Evolutionary conservation across 768 basidiomycete genomes (phyloP), one percentile per base, ranked within the genome.

Genomic region (Boletus eberwhitei): DNA sequence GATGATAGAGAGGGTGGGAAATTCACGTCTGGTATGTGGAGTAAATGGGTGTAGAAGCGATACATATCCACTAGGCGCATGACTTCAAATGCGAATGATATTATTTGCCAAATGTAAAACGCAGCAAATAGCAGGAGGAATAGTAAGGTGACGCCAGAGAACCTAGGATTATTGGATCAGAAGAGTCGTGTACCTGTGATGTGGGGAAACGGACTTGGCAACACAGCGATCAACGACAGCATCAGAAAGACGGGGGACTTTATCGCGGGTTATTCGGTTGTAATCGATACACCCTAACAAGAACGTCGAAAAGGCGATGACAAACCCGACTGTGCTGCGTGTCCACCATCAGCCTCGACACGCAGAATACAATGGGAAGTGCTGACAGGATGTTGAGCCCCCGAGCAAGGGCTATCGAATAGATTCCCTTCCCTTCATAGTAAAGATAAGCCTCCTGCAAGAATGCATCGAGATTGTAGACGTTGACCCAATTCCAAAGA

Each of bases 401-500:
- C 42, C 90, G 80, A 9, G 90, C 81, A 21, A 99, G 79, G 13
- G 91, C 91, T 63, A 99, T 99, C 62, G 92, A 94, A 67, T 89
- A 98, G 35, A 98, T 88, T 2, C 97, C 97, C 68, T 97, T 97
- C 24, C 95, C 94, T 66, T 92, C 88, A 68, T 99, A 99, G 71
- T 98, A 99, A 42, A 80, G 79, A 71, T 99, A 98, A 37, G 92
- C 92, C 59, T 98, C 93, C 72, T 96, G 92, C 29, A 99, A 73
- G 71, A 95, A 99, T 8, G 85, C 86, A 65, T 99, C 97, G 37
- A 99, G 79, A 67, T 99, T 98, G 68, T 93, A 93, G 13, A 98
- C 93, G 67, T 99, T 99, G 55, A 98, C 93, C 97, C 97, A 99
- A 54, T 90, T 89, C 97, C 97, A 99, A 45, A 98, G 71, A 1